Base-by-base conservation (phyloP, 352 stramenopile genomes). In the Plasmopara halstedii region DNA sequence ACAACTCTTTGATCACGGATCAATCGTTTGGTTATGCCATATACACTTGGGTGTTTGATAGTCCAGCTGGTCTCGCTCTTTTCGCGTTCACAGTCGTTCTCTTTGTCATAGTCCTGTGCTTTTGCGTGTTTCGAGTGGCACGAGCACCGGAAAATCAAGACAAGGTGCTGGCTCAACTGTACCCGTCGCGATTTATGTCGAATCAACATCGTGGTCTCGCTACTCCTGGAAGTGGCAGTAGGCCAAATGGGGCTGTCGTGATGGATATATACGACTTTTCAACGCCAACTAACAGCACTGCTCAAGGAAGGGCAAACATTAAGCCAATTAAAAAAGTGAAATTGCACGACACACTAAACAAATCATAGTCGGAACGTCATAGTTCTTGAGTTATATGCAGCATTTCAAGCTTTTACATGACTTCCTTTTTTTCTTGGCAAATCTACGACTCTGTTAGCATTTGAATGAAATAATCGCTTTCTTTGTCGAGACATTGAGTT, bases 141-240 rank as follows among this genome's bases (percentile, higher is more conserved):
- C 62, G 64, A 40, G 69, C 76, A 2, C 76, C 76, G 0, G 76
- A 88, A 37, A 83, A 88, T 46, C 75, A 81, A 36, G 75, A 88
- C 53, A 69, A 66, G 19, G 53, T 73, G 23, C 60, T 66, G 17
- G 20, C 53, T 29, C 43, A 29, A 0, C 40, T 66, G 2, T 51
- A 58, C 29, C 46, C 56, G 13, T 35, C 42, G n/a, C 19, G 2
- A 10, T 11, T 2, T 29, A 29, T 4, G 7, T 4, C 3, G 17
- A 35, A 6, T 25, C 33, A 19, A 29, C 8, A 13, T 19, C 13
- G 41, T 40, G 34, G 34, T 6, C 18, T 25, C 13, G 17, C 18
- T n/a, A 19, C 41, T 7, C 10, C 41, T 20, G 9, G 13, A 15
- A 46, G 29, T 26, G 34, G 32, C 22, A 34, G 6, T n/a, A 13